Evolutionary conservation across 106 monocot genomes (phyloP).

Genomic region (Chionographis japonica): DNA sequence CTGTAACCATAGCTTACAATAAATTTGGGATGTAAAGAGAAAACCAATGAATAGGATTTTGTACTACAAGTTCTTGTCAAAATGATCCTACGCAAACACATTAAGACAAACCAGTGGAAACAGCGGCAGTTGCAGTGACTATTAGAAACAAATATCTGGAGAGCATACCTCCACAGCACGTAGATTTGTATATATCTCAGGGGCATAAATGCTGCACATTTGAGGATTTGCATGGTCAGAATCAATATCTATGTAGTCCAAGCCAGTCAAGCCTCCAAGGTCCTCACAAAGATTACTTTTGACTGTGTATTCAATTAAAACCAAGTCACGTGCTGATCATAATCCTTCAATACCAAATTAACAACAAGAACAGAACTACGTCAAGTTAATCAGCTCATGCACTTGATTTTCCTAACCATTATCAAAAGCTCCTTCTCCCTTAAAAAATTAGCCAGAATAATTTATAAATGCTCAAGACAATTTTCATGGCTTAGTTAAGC

Average conservation of each 20-base stretch:
- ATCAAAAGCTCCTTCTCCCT: no score
- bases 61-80: no score
- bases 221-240: conserved; percentile 67
- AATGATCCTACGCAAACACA: no score
- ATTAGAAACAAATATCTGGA: background rate
- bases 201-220: conserved; percentile 70
- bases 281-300: conserved; percentile 19
- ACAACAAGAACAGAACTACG: background rate
- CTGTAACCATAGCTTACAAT: no score
- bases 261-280: conserved; percentile 12
- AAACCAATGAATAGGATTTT: no score
- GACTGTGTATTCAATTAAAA: conserved; percentile 16
- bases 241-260: conserved; percentile 57
- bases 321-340: background rate
- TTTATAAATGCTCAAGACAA: no score
- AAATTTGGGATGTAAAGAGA: no score
- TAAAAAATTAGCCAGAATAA: no score
- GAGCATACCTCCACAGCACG: conserved; percentile 64
- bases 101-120: no score
- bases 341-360: background rate
- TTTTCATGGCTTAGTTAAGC: no score
- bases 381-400: no score
- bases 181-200: conserved; percentile 61
- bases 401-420: no score
- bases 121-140: background rate